Conservation (phyloP, 345 rosid genomes). For the Aurinia saxatilis region DNA sequence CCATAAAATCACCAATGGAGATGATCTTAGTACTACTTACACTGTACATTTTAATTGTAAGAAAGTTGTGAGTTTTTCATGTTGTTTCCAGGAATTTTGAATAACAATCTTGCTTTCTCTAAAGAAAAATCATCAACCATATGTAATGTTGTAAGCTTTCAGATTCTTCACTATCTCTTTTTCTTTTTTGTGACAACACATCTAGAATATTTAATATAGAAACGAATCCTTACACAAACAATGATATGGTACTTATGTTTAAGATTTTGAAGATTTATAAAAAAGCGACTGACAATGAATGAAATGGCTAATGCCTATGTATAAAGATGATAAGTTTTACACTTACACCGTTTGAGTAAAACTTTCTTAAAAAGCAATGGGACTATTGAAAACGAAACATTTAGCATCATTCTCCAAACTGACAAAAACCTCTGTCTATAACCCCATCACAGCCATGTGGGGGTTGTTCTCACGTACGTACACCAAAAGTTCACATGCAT, state of each 20-base stretch:
- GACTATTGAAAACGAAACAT: background rate
- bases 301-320: background rate
- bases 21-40: no score
- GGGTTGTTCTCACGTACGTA: constrained; percentile 20
- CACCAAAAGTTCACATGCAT: constrained; percentile 34
- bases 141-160: no score
- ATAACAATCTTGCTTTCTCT: no score
- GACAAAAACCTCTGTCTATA: constrained; percentile 24
- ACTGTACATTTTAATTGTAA: no score
- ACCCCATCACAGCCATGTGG: constrained; percentile 28
- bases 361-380: background rate
- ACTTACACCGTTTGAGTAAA: background rate
- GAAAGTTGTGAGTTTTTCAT: no score
- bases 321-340: background rate
- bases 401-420: background rate
- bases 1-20: no score
- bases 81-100: no score
- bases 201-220: background rate
- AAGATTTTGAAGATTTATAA: background rate
- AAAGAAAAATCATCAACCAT: no score
- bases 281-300: background rate
- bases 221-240: background rate
- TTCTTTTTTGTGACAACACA: no score
- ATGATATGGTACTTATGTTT: background rate
- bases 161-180: no score